Evolutionary conservation across 2,329 filamentous ascomycete species (phyloP).

Genomic region (Trichophyton mentagrophytes): DNA sequence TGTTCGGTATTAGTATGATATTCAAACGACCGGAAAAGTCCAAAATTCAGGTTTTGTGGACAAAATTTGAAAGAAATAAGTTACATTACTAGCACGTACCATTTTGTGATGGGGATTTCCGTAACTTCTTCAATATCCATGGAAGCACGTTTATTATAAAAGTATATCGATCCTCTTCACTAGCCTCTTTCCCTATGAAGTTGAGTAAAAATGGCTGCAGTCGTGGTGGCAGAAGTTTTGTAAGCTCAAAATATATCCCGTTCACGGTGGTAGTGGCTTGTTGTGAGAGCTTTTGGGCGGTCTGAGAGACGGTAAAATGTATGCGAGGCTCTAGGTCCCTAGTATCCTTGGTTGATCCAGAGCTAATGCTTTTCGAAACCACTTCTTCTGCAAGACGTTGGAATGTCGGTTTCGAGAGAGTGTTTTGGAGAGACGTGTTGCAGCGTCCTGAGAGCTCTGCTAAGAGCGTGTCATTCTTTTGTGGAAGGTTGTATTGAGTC

Average conservation of each 20-base stretch:
- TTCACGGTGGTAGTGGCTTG: neutral
- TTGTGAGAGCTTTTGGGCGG: neutral
- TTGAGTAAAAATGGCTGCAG: neutral
- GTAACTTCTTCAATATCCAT: neutral
- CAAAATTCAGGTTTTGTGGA: neutral
- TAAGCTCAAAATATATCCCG: constrained; percentile 1
- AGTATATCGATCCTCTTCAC: neutral
- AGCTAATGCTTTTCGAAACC: neutral
- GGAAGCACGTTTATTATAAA: constrained; percentile 4
- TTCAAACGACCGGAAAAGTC: neutral
- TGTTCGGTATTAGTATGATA: neutral
- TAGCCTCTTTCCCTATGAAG: constrained; percentile 2
- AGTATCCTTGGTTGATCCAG: neutral
- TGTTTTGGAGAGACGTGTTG: neutral
- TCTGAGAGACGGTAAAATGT: neutral
- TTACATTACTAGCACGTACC: neutral
- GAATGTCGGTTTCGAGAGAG: neutral
- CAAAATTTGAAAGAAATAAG: neutral
- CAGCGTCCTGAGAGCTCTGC: neutral
- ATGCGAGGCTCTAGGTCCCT: constrained; percentile 1
- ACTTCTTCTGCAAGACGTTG: neutral
- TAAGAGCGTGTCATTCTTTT: neutral
- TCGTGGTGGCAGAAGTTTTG: neutral
- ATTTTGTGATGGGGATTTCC: neutral
- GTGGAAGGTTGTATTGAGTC: neutral